Evolutionary conservation across 805 yeast genomes (phyloP), one percentile per base, ranked within the genome.

Genomic region (Komagataella kurtzmanii): DNA sequence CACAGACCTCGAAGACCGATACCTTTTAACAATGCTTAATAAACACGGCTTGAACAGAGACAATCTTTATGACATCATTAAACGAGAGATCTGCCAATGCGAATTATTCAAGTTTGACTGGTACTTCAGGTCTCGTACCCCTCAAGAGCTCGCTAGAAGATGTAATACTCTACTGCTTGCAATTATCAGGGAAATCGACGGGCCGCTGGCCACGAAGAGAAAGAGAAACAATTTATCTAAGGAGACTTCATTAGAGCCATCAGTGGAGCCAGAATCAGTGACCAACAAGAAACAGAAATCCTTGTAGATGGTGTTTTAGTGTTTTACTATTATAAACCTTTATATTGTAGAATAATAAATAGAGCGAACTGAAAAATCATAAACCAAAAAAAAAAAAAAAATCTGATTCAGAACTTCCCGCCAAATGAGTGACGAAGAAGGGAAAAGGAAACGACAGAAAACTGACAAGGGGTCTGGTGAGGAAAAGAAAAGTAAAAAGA

Each of bases 141-240:
- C 86, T 1, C 85, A 79, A 58, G 95, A 86, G 55, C 59, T 86
- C 43, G 78, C 83, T 14, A 76, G 90, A 65, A 73, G 95, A 59
- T 75, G 81, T 7, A 81, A 74, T 47, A 83, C 93, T 0, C 67
- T 86, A 45, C 62, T 86, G 47, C 66, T 83, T 21, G 85, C 90
- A 2, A 69, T 86, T 14, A 76, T 86, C 0, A 76, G 87, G 61
- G 91, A 85, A 61, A 75, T 71, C 56, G 90, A 79, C 60, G 84
- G 81, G 0, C 81, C 80, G 10, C 76, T 72, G 49, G 75, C 77
- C 0, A 62, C 70, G 57, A 82, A 76, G 60, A 74, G 80, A 54
- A 76, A 73, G 57, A 51, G 48, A 48, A 47, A 30, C 40, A 30
- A 30, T 30, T 3, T 30, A 30, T 30, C 40, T 3, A 30, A 30